Base-by-base conservation (phyloP, 116 monocot genomes). In the Iris pallida region DNA sequence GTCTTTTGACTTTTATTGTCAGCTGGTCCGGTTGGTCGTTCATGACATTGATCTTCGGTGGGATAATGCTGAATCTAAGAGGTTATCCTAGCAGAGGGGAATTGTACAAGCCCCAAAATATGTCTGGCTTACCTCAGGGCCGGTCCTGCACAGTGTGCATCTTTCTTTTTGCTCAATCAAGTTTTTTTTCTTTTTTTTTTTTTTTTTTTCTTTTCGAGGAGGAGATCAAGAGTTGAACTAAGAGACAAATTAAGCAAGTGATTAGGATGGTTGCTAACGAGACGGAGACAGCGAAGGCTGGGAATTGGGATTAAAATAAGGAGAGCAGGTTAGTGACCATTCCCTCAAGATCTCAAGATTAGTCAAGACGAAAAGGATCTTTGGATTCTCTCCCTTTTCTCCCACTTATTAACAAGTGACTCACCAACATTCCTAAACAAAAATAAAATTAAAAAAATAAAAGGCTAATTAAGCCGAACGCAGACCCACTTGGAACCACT, bases 401-500 rank as follows among this genome's bases (percentile, higher is more conserved):
- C 5, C 14, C 43, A 42, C 51, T 51, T 53, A 63, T 42, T 49
- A 45, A 52, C 63, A 42, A 53, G 61, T 68, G 68, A 61, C 58
- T 17, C 64, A 80, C 55, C 49, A 64, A 58, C 48, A 66, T 74
- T 69, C 69, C 56, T 45, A 68, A 72, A 76, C 66, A 53, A 73
- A 81, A 76, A 30, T 1, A 30, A 30, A 30, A 30, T n/a, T n/a
- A 30, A 30, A 30, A 30, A 30, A 30, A 30, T 60, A n/a, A n/a
- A n/a, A n/a, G n/a, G n/a, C n/a, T n/a, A n/a, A n/a, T 66, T 57
- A 68, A 68, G 44, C 66, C 47, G 53, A 71, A 42, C 62, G 63
- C 66, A 64, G 69, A 58, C 80, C 80, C 80, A 80, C 80, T 63
- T 66, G 55, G 63, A 80, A 77, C 84, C 84, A 84, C 80, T 80